Evolutionary conservation across 2,329 filamentous ascomycete genomes (phyloP), one percentile per base, ranked within the genome.

Genomic region (Fusarium compactum): DNA sequence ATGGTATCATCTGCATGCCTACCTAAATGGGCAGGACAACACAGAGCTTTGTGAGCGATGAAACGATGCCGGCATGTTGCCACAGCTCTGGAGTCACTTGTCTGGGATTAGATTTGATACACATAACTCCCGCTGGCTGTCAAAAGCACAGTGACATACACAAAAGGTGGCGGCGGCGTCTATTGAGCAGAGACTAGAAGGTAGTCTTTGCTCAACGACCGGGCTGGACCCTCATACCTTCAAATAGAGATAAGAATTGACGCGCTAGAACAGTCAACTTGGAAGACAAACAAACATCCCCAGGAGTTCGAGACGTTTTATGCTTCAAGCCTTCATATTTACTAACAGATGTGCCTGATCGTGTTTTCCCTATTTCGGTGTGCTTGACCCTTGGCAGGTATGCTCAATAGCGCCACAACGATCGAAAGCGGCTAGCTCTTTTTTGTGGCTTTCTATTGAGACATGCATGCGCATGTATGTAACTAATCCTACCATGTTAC

Each of bases 161-260:
- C n/a, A 41, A 41, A 56, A 45, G 30, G 43, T 43, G 53, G 55
- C 34, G 45, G 51, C 50, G 69, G 69, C 58, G 61, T 61, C 52
- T 72, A 72, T 71, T 61, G 58, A 64, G n/a, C 34, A 46, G 46
- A 50, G 29, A 57, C 24, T 62, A 54, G 32, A 53, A 38, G 8
- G 43, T 52, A 55, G 64, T 58, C 44, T 55, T 46, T 24, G 25
- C 54, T 56, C 41, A 48, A 53, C 25, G 43, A 46, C 47, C n/a
- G 61, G 69, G 62, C 69, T 61, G 65, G 69, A 57, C 48, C 65
- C 29, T 53, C 46, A 53, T 65, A 54, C 48, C 65, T 30, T 53
- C 46, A 53, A 59, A 70, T 67, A 61, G 58, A 70, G 57, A 59
- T 25, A 47, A 48, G 45, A 38, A 40, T 20, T 46, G 52, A 54